Evolutionary conservation across 768 basidiomycete species (phyloP).

Genomic region (Punctularia strigosozonata): DNA sequence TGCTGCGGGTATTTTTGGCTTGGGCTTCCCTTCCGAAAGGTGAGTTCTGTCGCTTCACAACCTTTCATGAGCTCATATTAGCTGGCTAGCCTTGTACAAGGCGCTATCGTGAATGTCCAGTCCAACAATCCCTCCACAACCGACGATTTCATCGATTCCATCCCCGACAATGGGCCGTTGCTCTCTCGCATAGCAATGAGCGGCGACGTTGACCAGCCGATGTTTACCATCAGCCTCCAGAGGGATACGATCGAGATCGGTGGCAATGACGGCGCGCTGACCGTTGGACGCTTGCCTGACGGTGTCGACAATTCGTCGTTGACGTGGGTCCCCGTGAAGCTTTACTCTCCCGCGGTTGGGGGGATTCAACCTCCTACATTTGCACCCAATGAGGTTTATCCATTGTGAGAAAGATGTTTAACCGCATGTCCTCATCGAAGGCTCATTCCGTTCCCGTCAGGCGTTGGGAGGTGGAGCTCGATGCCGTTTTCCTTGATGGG

Average conservation of each 20-base stretch:
- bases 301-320: conserved; percentile 35
- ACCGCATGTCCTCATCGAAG: conserved; percentile 19
- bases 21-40: conserved; percentile 71
- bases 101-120: conserved; percentile 1
- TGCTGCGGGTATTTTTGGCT: conserved; percentile 57
- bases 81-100: neutral
- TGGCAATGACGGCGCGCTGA: conserved; percentile 53
- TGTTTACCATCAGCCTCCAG: conserved; percentile 44
- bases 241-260: conserved; percentile 59
- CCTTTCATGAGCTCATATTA: neutral
- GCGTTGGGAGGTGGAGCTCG: conserved; percentile 58
- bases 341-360: conserved; percentile 37
- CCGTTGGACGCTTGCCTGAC: conserved; percentile 51
- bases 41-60: conserved; percentile 14
- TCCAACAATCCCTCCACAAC: conserved; percentile 2
- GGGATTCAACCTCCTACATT: conserved; percentile 44
- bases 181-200: conserved; percentile 20
- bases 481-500: conserved; percentile 64
- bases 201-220: conserved; percentile 30
- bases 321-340: conserved; percentile 55
- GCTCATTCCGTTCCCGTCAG: conserved; percentile 38
- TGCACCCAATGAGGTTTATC: conserved; percentile 44
- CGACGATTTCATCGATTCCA: conserved; percentile 16
- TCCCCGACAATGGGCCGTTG: conserved; percentile 20
- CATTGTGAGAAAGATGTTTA: conserved; percentile 7